Evolutionary conservation across 1,284 basidiomycete species (phyloP).

Genomic region (Leucoagaricus sp.): DNA sequence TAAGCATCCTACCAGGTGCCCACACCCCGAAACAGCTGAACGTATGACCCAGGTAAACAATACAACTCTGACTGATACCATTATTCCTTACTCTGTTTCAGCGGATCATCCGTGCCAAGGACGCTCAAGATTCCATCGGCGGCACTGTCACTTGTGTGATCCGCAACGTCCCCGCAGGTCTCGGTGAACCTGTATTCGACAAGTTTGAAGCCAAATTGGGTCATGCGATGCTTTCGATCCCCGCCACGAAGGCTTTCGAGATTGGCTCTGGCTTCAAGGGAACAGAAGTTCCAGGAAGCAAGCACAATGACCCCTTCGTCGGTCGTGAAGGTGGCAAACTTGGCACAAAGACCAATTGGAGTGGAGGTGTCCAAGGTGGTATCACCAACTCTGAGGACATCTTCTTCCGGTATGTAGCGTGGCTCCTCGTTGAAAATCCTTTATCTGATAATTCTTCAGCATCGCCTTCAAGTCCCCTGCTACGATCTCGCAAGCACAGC

Average conservation of each 20-base stretch:
- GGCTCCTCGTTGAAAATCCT: neutral
- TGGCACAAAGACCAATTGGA: constrained; percentile 93
- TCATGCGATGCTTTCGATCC: constrained; percentile 98
- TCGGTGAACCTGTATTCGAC: constrained; percentile 98
- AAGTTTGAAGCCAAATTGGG: constrained; percentile 97
- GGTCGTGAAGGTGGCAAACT: constrained; percentile 69
- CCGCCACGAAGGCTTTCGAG: constrained; percentile 98
- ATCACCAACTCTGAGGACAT: constrained; percentile 98
- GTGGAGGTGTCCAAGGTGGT: constrained; percentile 96
- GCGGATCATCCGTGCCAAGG: constrained; percentile 94
- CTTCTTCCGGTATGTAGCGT: constrained; percentile 81
- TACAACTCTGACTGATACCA: neutral
- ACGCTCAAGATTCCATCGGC: constrained; percentile 91
- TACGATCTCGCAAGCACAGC: constrained; percentile 93
- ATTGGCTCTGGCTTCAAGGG: constrained; percentile 97
- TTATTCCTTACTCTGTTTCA: constrained; percentile 33
- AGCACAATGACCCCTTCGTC: constrained; percentile 93
- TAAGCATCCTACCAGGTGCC: constrained; percentile 87
- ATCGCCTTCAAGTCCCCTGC: constrained; percentile 99
- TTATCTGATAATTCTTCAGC: constrained; percentile 39
- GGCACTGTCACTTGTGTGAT: constrained; percentile 98
- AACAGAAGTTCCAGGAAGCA: constrained; percentile 90
- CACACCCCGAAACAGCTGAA: constrained; percentile 85
- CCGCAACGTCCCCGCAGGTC: constrained; percentile 84
- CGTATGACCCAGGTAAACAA: constrained; percentile 81